Conservation (phyloP, 2,329 filamentous ascomycete species). For the Metarhizium guizhouense region DNA sequence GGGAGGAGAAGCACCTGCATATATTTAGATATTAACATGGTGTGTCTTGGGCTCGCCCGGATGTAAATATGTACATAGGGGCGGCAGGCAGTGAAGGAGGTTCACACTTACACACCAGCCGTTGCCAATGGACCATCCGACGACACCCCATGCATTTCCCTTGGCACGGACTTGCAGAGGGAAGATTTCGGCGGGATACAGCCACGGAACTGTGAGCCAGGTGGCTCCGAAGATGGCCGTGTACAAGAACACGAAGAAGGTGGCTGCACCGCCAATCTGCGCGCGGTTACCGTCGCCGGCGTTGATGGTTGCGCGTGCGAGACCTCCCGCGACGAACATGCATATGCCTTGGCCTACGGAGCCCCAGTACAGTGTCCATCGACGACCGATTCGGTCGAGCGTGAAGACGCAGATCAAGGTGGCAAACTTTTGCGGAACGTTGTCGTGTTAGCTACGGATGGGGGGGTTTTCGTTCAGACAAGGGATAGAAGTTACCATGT, state of each 20-base stretch:
- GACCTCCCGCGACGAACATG: slow-evolving; percentile 59
- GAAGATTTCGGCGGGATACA: slow-evolving; percentile 56
- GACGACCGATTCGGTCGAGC: slow-evolving; percentile 57
- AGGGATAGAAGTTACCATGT: slow-evolving; percentile 27
- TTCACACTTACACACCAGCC: slow-evolving; percentile 60
- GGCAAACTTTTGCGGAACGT: slow-evolving; percentile 30
- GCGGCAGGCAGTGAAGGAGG: slow-evolving; percentile 17
- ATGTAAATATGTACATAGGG: neutral
- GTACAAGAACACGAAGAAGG: slow-evolving; percentile 58
- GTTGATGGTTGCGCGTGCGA: slow-evolving; percentile 41
- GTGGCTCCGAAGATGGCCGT: slow-evolving; percentile 32
- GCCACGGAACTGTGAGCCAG: slow-evolving; percentile 46
- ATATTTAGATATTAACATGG: too few species aligned
- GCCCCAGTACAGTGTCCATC: slow-evolving; percentile 64
- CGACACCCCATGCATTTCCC: slow-evolving; percentile 49
- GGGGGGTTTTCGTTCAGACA: neutral
- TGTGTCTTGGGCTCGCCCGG: too few species aligned
- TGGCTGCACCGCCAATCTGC: slow-evolving; percentile 54
- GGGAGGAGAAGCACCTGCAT: slow-evolving; percentile 39
- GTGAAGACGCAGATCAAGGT: slow-evolving; percentile 64
- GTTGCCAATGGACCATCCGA: slow-evolving; percentile 49
- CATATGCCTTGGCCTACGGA: slow-evolving; percentile 53
- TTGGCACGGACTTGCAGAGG: slow-evolving; percentile 47
- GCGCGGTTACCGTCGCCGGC: slow-evolving; percentile 35
- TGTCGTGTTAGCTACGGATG: neutral